These are phyloP conservation scores for Microbotryum violaceum DNA, from an alignment of 1,284 basidiomycete genomes.

Conservation along the genomic window DNA sequence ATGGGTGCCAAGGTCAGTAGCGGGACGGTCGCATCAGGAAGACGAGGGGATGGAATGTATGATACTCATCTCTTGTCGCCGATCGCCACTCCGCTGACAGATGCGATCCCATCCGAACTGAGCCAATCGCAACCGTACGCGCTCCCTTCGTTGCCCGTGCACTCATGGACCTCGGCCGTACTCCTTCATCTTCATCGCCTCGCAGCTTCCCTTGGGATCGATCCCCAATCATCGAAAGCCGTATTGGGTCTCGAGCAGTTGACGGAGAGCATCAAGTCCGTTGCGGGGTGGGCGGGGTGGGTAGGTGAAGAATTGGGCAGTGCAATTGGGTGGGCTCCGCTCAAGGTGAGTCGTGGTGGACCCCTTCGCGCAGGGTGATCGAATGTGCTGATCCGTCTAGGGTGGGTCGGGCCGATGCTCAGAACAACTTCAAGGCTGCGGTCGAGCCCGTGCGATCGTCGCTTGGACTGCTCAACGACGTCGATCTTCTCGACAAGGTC, in stretches of 20 bases:
- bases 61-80: too few species aligned
- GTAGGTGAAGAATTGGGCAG: slow-evolving; percentile 24
- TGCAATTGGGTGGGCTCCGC: slow-evolving; percentile 23
- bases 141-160: slow-evolving; percentile 18
- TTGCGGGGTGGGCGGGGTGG: slow-evolving; percentile 27
- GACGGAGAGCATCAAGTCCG: slow-evolving; percentile 19
- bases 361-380: neutral
- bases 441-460: slow-evolving; percentile 3
- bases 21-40: too few species aligned
- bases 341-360: neutral
- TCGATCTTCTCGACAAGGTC: slow-evolving; percentile 24
- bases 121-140: neutral
- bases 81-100: too few species aligned
- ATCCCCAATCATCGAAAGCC: neutral
- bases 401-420: neutral
- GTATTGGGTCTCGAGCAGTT: slow-evolving; percentile 9
- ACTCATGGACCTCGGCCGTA: slow-evolving; percentile 25
- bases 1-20: slow-evolving; percentile 11
- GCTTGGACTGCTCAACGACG: slow-evolving; percentile 8
- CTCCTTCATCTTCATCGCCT: slow-evolving; percentile 30
- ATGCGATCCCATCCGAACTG: slow-evolving; percentile 3
- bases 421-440: slow-evolving; percentile 8
- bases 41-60: too few species aligned
- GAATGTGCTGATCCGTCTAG: too few species aligned
- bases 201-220: slow-evolving; percentile 12